Percentiles rank a stretch among this genome's conserved stretches.
phyloP scores from a whole-genome alignment of 345 rosid genomes.

The Salix purpurea region DNA sequence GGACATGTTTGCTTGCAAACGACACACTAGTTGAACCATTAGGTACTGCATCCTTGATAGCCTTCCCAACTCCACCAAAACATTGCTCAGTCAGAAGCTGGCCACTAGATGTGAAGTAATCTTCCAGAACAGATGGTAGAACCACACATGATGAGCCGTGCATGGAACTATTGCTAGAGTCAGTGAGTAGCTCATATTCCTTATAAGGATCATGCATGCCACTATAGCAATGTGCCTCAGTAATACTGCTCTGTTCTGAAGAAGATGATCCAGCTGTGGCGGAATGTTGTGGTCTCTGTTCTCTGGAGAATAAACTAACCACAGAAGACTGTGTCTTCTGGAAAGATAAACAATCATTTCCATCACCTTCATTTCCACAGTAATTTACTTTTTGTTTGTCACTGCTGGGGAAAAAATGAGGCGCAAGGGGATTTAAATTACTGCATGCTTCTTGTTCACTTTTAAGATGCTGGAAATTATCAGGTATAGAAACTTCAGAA shows the following conservation, averaged over 20 bases:
- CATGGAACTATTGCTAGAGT: slow-evolving; percentile 4
- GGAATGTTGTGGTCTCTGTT: slow-evolving; percentile 7
- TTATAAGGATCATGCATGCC: slow-evolving; percentile 12
- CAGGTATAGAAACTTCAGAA: slow-evolving; percentile 8
- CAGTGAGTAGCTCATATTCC: slow-evolving; percentile 4
- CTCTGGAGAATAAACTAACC: slow-evolving; percentile 23
- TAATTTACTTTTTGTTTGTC: slow-evolving; percentile 22
- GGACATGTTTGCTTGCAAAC: slow-evolving; percentile 8
- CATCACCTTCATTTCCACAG: slow-evolving; percentile 21
- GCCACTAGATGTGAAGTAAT: slow-evolving; percentile 7
- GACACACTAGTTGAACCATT: slow-evolving; percentile 21
- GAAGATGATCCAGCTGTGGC: slow-evolving; percentile 20
- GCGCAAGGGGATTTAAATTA: slow-evolving; percentile 50
- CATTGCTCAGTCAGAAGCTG: slow-evolving; percentile 5
- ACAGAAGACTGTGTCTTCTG: slow-evolving; percentile 28
- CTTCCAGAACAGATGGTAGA: slow-evolving; percentile 14
- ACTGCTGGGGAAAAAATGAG: slow-evolving; percentile 41
- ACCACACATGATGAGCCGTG: slow-evolving; percentile 8
- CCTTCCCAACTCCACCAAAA: neutral
- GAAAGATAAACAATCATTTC: slow-evolving; percentile 17
- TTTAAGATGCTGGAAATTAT: slow-evolving; percentile 18
- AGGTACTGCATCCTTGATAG: neutral
- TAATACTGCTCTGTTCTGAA: slow-evolving; percentile 17
- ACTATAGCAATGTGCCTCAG: slow-evolving; percentile 11
- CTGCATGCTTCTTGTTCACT: slow-evolving; percentile 25